phyloP scores from a whole-genome alignment of 177 flowering plant species.

The Vitis hybrid region DNA sequence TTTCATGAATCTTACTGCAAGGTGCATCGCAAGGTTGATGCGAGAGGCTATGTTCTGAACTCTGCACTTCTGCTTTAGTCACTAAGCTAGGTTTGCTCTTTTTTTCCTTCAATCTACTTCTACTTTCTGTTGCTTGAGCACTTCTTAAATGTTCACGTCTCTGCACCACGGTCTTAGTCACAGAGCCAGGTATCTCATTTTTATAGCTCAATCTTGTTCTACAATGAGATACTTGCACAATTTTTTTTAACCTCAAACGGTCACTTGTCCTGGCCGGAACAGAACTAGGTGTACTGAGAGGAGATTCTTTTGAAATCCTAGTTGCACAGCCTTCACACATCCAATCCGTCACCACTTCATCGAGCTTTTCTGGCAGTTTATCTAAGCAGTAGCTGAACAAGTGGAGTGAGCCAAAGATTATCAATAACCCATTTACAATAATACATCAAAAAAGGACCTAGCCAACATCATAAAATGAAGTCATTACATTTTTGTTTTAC shows the following conservation, averaged over 20 bases:
- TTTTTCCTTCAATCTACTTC: background rate
- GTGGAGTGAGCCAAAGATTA: background rate
- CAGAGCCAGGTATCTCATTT: too few relatives aligned
- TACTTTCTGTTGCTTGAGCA: background rate
- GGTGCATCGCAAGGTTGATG: background rate
- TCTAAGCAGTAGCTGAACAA: constrained; percentile 47
- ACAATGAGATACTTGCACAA: too few relatives aligned
- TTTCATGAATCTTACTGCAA: background rate
- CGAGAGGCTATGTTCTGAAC: constrained; percentile 1
- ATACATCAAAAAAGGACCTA: background rate
- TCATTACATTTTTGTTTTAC: background rate
- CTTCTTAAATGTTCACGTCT: constrained; percentile 5
- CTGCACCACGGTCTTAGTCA: background rate
- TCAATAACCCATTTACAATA: background rate
- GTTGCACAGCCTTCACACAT: constrained; percentile 45
- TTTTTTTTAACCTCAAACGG: too few relatives aligned
- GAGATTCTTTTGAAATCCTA: constrained; percentile 9
- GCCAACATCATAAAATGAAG: background rate
- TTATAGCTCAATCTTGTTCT: too few relatives aligned
- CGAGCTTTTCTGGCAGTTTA: constrained; percentile 18
- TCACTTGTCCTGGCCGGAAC: background rate
- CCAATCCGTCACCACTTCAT: constrained; percentile 36
- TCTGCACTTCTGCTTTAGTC: constrained; percentile 2
- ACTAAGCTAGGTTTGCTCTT: constrained; percentile 3
- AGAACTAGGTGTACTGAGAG: constrained; percentile 2